phyloP scores from a whole-genome alignment of 192 early-diverging fungal species.

The Coemansia sp. region DNA sequence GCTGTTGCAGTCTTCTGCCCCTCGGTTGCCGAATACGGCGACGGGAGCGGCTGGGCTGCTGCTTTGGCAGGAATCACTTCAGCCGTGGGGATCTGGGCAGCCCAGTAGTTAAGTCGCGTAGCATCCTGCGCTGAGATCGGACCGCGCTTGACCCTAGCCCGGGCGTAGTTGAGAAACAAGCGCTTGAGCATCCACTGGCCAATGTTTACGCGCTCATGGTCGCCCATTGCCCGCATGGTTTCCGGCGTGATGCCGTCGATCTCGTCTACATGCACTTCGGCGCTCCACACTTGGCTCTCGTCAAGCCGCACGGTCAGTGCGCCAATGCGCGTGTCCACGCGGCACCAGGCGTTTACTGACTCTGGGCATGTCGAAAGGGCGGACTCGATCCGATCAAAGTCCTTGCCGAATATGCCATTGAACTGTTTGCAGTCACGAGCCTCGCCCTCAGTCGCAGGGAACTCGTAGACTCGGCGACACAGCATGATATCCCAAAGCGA shows the following conservation, averaged over 20 bases:
- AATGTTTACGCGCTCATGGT: conserved; percentile 50
- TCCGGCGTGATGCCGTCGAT: conserved; percentile 56
- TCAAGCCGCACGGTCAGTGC: conserved; percentile 88
- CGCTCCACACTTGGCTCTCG: conserved; percentile 74
- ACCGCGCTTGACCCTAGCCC: conserved; percentile 81
- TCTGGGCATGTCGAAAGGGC: conserved; percentile 57
- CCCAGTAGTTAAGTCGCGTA: conserved; percentile 55
- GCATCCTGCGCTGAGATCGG: conserved; percentile 65
- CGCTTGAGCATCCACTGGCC: conserved; percentile 58
- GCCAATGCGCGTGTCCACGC: conserved; percentile 89
- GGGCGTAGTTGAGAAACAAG: conserved; percentile 53
- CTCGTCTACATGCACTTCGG: conserved; percentile 90
- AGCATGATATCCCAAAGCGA: conserved; percentile 91
- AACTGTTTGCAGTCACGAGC: conserved; percentile 60
- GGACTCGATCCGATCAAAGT: conserved; percentile 40
- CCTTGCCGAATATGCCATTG: conserved; percentile 36
- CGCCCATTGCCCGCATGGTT: conserved; percentile 30
- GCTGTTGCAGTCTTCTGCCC: not conserved
- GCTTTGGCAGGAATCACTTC: conserved; percentile 34
- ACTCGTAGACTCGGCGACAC: conserved; percentile 58
- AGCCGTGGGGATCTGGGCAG: conserved; percentile 51
- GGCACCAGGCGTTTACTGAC: conserved; percentile 89
- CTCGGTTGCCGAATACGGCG: not conserved
- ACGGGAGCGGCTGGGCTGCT: not conserved
- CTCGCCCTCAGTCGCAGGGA: conserved; percentile 57